Conservation (phyloP, 2,329 filamentous ascomycete genomes). For the Conoideocrella luteorostrata region DNA sequence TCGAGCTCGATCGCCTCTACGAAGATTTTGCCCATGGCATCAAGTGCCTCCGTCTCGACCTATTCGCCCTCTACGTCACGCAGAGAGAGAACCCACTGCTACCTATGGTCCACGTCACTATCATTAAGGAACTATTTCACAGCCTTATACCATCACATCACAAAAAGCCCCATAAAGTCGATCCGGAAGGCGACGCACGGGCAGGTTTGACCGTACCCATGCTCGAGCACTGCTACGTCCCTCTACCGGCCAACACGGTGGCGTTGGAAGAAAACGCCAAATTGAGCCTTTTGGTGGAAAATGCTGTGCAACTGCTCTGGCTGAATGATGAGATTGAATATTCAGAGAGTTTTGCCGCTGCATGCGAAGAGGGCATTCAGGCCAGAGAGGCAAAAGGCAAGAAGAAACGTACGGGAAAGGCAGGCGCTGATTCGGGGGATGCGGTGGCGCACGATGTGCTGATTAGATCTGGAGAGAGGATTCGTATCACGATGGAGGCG, state of each 20-base stretch:
- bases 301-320: constrained; percentile 50
- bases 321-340: constrained; percentile 26
- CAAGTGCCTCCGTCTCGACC: constrained; percentile 49
- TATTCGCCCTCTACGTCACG: constrained; percentile 49
- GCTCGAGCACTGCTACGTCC: constrained; percentile 55
- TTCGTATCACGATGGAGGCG: constrained; percentile 32
- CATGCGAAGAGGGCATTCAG: constrained; percentile 39
- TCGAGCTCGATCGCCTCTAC: constrained; percentile 48
- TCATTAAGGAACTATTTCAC: constrained; percentile 39
- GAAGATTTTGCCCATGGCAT: constrained; percentile 51
- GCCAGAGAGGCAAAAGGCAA: constrained; percentile 43
- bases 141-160: constrained; percentile 35
- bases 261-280: constrained; percentile 64
- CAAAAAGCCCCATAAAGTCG: constrained; percentile 35
- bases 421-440: constrained; percentile 30
- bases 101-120: constrained; percentile 33
- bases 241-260: constrained; percentile 55
- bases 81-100: constrained; percentile 29
- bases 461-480: constrained; percentile 36
- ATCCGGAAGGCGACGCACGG: constrained; percentile 26
- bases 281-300: constrained; percentile 63
- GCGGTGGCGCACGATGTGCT: constrained; percentile 36
- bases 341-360: constrained; percentile 28
- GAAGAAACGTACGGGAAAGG: constrained; percentile 30
- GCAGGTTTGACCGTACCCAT: constrained; percentile 38